These are phyloP conservation scores for Phlebiopsis flavidoalba DNA, from an alignment of 768 basidiomycete genomes.

Conservation along the genomic window DNA sequence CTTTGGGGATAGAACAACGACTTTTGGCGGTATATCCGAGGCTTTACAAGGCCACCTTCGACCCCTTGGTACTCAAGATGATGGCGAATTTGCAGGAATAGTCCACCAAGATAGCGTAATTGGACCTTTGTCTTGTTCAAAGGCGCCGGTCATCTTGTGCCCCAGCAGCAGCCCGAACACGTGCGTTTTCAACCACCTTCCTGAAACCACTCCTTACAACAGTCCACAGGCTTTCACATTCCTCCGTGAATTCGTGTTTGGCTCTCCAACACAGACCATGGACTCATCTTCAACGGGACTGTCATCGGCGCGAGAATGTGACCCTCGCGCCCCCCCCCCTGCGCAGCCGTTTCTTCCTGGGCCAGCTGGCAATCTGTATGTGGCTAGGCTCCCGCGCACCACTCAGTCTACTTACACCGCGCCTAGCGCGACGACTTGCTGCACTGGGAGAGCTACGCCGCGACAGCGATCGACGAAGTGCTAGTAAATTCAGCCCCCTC, in stretches of 20 bases:
- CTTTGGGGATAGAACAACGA: constrained; percentile 48
- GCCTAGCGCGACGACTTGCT: constrained; percentile 24
- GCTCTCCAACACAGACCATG: constrained; percentile 46
- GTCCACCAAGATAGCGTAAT: constrained; percentile 70
- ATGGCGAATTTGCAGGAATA: constrained; percentile 52
- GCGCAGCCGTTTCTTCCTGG: constrained; percentile 36
- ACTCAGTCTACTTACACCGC: constrained; percentile 23
- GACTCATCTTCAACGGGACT: constrained; percentile 23
- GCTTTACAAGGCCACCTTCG: constrained; percentile 63
- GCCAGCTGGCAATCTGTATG: constrained; percentile 54
- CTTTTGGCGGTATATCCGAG: constrained; percentile 74
- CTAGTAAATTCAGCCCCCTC: no score
- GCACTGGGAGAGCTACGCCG: constrained; percentile 28
- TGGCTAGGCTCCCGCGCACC: constrained; percentile 22
- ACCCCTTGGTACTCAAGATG: constrained; percentile 50
- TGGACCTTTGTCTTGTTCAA: constrained; percentile 39
- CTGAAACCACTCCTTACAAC: constrained; percentile 11
- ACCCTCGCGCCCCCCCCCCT: constrained; percentile 38
- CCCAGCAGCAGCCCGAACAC: constrained; percentile 33
- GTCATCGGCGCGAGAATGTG: constrained; percentile 47
- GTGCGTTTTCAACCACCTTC: constrained; percentile 34
- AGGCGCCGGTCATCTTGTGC: constrained; percentile 39
- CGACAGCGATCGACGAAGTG: constrained; percentile 10
- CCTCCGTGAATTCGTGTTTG: constrained; percentile 63
- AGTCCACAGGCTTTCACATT: constrained; percentile 52